Base-by-base conservation (phyloP, 768 basidiomycete genomes). In the Macrolepiota fuliginosa region DNA sequence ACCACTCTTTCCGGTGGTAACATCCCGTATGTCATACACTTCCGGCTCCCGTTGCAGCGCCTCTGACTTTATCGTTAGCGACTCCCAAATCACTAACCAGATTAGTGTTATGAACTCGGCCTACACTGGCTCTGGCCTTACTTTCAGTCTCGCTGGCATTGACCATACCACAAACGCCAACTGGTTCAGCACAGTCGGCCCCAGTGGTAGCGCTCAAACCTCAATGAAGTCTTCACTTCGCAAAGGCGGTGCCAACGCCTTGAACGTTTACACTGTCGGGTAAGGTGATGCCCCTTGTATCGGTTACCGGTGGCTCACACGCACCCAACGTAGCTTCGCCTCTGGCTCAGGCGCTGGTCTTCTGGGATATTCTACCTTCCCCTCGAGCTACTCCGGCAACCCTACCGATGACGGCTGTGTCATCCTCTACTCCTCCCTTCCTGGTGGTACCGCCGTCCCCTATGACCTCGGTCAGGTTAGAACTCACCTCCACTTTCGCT, bases 301-400 rank as follows among this genome's bases (percentile, higher is more conserved):
- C 49, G 36, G 10, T 56, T 29, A 46, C 27, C 1, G 37, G 63
- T 4, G 60, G 19, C 53, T 22, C 39, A 49, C 39, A 49, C 47
- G 47, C 47, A 49, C 24, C n/a, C 11, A 17, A 19, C 32, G n/a
- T 27, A 76, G 79, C 50, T 78, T 81, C 71, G 66, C 52, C 32
- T 72, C 71, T 53, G 78, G 74, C 12, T 67, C 73, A 25, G 78
- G 72, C 59, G 66, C 69, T 32, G 80, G 81, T 37, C 77, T 85
- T 13, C 75, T 87, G 24, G 82, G 83, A 29, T 85, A 85, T 64
- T 71, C 83, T 1, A 84, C 83, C 29, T 84, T 83, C 76, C 84
- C 84, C 12, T 74, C 67, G 1, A 64, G 69, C 60, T 84, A 81
- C 67, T 32, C 67, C 6, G n/a, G 66, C 32, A 71, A 68, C 42